Base-by-base conservation (phyloP, 768 basidiomycete species). In the Lactarius trivialis region DNA sequence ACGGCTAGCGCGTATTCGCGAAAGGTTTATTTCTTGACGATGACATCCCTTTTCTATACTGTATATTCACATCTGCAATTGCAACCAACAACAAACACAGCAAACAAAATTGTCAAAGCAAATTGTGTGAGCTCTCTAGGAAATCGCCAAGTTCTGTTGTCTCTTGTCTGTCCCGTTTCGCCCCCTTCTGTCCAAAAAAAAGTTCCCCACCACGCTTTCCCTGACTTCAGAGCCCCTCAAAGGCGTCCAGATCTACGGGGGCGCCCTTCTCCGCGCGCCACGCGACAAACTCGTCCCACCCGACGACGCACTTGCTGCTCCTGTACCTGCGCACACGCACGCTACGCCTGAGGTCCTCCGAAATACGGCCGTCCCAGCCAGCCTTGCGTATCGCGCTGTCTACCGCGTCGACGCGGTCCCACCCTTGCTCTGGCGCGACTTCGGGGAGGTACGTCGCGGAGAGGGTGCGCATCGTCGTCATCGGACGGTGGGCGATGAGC, bases 371-470 rank as follows among this genome's bases (percentile, higher is more conserved):
- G 60, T 73, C 82, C 88, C 89, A 98, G 3, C 94, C 97, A 4
- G 95, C 91, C 75, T 99, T 99, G 65, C 84, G 82, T 66, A 98
- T 93, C 32, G 94, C 93, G 68, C 87, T 93, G 68, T 95, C 87
- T 41, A 99, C 76, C 7, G 96, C 88, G 73, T 97, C 90, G 61
- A 88, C 77, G 80, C 89, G 89, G 64, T 86, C 83, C 97, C 97
- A 99, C 7, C 92, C 94, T 73, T 98, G 96, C 39, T 93, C 91
- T 0, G 87, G 82, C 48, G 91, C 88, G 62, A 99, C 89, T 58
- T 98, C 87, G 5, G 97, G 97, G 12, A 99, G 81, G 75, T 95
- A 99, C 0, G 92, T 94, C 8, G 95, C 94, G 12, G 85, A 82
- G 68, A 95, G 85, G 1, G 80, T 77, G 65, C 82, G 83, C 70